Percentiles rank a stretch among this genome's conserved stretches.
These are phyloP conservation scores for Tubosaeta brunneosetosa DNA, from an alignment of 768 basidiomycete species.

Conservation along the genomic window DNA sequence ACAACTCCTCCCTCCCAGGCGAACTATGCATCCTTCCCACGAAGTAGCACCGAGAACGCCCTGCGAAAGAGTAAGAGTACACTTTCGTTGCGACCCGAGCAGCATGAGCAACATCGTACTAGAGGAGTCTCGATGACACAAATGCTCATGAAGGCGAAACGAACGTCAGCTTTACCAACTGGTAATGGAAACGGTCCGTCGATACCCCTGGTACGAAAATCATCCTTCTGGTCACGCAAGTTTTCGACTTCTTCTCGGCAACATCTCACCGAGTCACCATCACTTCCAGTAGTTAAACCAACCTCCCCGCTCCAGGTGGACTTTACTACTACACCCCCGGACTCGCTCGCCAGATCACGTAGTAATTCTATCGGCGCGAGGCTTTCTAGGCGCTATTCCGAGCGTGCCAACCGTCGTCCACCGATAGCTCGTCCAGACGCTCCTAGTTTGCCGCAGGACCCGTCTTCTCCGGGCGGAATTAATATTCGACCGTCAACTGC, in stretches of 20 bases:
- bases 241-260: conserved; percentile 34
- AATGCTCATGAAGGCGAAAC: conserved; percentile 39
- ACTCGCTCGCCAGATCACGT: conserved; percentile 16
- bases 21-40: conserved; percentile 37
- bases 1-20: conserved; percentile 41
- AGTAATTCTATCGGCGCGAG: conserved; percentile 21
- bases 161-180: conserved; percentile 34
- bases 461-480: conserved; percentile 2
- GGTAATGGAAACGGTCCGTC: conserved; percentile 20
- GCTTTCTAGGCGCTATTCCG: conserved; percentile 46
- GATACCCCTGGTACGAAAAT: conserved; percentile 47
- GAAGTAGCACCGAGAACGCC: conserved; percentile 10
- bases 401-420: conserved; percentile 17
- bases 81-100: conserved; percentile 23
- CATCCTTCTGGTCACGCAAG: conserved; percentile 67
- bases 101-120: conserved; percentile 30
- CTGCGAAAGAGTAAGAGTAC: conserved; percentile 54
- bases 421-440: conserved; percentile 5
- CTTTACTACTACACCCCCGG: conserved; percentile 12
- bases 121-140: conserved; percentile 59
- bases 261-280: conserved; percentile 28
- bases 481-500: conserved; percentile 17
- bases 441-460: conserved; percentile 12
- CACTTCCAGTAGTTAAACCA: conserved; percentile 38
- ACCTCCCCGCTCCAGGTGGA: conserved; percentile 43